Evolutionary conservation across 441 rosid species (phyloP), one percentile per base, ranked within the genome.

Genomic region (Flueggea neowawraea): DNA sequence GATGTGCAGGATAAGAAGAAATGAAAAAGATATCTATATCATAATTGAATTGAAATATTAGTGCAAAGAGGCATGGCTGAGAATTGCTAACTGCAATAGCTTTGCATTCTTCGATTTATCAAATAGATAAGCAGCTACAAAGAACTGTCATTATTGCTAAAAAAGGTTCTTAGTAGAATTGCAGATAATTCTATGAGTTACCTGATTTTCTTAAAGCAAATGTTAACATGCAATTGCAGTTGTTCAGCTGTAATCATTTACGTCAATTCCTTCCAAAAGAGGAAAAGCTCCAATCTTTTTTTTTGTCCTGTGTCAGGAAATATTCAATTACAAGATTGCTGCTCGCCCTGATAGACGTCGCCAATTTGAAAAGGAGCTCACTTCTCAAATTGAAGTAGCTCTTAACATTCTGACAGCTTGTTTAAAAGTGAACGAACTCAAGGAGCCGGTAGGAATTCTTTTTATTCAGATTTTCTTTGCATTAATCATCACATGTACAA

Each of bases 321-420:
- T 81, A 41, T 88, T 73, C 81, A 95, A 95, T 86, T 88, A 90
- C 78, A 95, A 95, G 83, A 95, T 95, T 72, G 97, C 99, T 31
- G 98, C 99, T 75, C 99, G 96, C 67, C 97, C 98, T 14, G 98
- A 95, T 72, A 85, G 97, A 61, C 90, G 98, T 48, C 94, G 98
- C 67, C 95, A 88, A 52, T 95, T 92, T 70, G 98, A 87, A 73
- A 88, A 85, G 56, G 99, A 90, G 77, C 88, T 95, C 69, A 85
- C 91, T 69, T 80, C 90, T 64, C 93, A 95, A 78, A 88, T 88
- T 79, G 96, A 92, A 65, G 78, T 82, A 33, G 94, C 92, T 57
- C 88, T 92, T 67, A 81, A 69, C 75, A 81, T 92, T 70, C 80
- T 95, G 78, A 82, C 90, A 53, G 93, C 89, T 71, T 95, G 99